These are phyloP conservation scores for Solanum sejunctum DNA, from an alignment of 257 asterid species.

Conservation along the genomic window DNA sequence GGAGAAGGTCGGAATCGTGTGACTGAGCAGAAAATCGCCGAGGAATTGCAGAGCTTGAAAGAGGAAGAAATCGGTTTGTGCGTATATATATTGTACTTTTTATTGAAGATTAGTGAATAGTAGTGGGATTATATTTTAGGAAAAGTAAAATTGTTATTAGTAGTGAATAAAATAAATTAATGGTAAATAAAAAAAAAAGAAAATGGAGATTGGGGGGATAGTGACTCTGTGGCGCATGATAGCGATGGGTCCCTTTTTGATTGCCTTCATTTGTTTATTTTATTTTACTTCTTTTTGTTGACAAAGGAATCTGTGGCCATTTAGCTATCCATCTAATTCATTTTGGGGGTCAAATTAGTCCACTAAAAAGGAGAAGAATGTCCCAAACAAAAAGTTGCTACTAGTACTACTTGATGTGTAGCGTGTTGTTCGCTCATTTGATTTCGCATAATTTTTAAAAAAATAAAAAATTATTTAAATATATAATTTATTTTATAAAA, in stretches of 20 bases:
- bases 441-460: too few species aligned
- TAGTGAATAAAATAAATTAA: not conserved
- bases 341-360: too few species aligned
- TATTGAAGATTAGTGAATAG: not conserved
- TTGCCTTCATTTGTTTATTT: not conserved
- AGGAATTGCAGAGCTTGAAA: not conserved
- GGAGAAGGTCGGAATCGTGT: not conserved
- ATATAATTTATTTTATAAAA: too few species aligned
- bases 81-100: not conserved
- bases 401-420: too few species aligned
- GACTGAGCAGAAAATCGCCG: not conserved
- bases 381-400: too few species aligned
- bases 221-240: conserved; percentile 33
- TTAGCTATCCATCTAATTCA: too few species aligned
- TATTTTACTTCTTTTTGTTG: not conserved
- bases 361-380: too few species aligned
- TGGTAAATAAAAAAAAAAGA: not conserved
- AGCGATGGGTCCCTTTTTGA: conserved; percentile 14
- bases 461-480: too few species aligned
- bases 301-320: not conserved
- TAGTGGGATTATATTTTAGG: not conserved
- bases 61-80: not conserved
- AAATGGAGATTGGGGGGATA: not conserved
- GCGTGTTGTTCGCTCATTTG: too few species aligned
- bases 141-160: not conserved